Conservation (phyloP, 768 basidiomycete genomes). For the Atractiella rhizophila region DNA sequence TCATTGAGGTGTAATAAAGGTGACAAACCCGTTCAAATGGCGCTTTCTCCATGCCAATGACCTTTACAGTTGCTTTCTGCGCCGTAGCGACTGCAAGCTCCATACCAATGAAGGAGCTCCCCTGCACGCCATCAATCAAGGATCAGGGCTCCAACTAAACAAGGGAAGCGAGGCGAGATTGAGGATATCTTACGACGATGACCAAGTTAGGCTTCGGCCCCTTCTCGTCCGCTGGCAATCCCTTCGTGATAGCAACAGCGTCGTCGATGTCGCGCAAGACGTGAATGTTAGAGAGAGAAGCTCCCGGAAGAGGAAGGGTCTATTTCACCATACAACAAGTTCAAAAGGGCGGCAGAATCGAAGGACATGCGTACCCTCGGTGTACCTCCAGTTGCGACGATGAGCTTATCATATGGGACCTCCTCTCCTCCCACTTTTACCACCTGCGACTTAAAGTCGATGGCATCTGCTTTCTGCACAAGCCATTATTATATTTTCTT, state of each 20-base stretch:
- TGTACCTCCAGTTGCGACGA: constrained; percentile 49
- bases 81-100: constrained; percentile 50
- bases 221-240: too few species aligned
- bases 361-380: too few species aligned
- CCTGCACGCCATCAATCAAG: constrained; percentile 50
- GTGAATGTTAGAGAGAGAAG: constrained; percentile 45
- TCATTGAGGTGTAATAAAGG: too few species aligned
- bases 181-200: too few species aligned
- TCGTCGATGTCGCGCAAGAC: constrained; percentile 46
- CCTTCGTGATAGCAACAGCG: constrained; percentile 26
- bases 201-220: too few species aligned
- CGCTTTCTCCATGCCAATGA: constrained; percentile 53
- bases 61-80: constrained; percentile 51
- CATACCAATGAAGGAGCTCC: constrained; percentile 77
- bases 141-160: too few species aligned
- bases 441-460: constrained; percentile 37
- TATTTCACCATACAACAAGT: too few species aligned
- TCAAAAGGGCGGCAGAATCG: too few species aligned
- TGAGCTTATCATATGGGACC: constrained; percentile 43
- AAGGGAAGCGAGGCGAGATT: too few species aligned
- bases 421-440: constrained; percentile 39
- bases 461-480: constrained; percentile 41
- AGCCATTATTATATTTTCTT: too few species aligned
- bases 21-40: constrained; percentile 67
- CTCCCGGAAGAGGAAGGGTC: constrained; percentile 52